These are phyloP conservation scores for Lasiosphaeriaceae sp. DNA, from an alignment of 495 filamentous ascomycete species.

Conservation along the genomic window DNA sequence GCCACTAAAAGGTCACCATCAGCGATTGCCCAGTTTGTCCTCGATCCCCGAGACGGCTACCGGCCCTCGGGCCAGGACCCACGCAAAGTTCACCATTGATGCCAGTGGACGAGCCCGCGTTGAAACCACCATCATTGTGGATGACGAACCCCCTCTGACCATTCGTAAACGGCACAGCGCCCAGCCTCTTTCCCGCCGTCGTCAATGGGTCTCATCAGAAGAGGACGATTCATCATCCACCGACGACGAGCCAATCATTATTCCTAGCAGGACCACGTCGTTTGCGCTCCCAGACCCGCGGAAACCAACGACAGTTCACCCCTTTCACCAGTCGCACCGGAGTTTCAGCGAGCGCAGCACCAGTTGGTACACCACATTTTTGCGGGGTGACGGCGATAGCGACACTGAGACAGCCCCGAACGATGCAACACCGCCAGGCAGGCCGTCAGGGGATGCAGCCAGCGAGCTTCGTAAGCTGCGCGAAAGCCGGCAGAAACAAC, in stretches of 20 bases:
- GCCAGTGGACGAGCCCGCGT: constrained; percentile 66
- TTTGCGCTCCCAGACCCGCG: constrained; percentile 56
- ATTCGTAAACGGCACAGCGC: constrained; percentile 25
- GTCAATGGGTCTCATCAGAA: constrained; percentile 40
- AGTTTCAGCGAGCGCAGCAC: constrained; percentile 44
- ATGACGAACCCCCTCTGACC: constrained; percentile 33
- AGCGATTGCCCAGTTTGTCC: constrained; percentile 42
- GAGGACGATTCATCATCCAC: constrained; percentile 52
- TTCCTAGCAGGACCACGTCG: constrained; percentile 59
- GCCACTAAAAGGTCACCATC: constrained; percentile 39
- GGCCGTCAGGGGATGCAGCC: constrained; percentile 39
- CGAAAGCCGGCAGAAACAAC: constrained; percentile 56
- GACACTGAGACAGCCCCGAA: constrained; percentile 57
- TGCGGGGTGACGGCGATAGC: constrained; percentile 42
- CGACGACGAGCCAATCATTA: constrained; percentile 62
- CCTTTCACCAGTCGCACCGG: constrained; percentile 52
- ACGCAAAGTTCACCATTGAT: constrained; percentile 68
- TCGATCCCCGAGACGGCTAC: constrained; percentile 46
- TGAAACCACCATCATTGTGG: constrained; percentile 59
- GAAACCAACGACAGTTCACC: constrained; percentile 43
- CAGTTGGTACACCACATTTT: constrained; percentile 31
- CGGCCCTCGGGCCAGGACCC: constrained; percentile 44
- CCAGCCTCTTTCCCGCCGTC: constrained; percentile 19
- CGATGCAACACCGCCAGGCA: constrained; percentile 27
- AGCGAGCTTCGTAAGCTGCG: constrained; percentile 71